Base-by-base conservation (phyloP, 1,139 yeast genomes). In the Blastobotrys proliferans region DNA sequence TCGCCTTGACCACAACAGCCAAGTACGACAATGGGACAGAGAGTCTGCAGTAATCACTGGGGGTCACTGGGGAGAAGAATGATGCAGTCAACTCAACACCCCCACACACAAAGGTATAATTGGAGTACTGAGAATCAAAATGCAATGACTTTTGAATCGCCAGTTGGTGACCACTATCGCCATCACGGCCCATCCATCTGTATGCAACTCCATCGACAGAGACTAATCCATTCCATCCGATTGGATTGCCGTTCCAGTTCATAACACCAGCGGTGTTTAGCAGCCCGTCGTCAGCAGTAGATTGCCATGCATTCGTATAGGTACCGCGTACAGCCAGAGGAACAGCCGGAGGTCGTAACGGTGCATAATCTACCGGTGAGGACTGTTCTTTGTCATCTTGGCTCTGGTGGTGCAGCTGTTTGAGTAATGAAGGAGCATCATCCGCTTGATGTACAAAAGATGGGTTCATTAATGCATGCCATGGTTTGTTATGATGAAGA, bases 261-360 rank as follows among this genome's bases (percentile, higher is more conserved):
- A 41, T 41, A 28, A 26, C 37, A 9, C 25, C 38, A n/a, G 22
- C 21, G 13, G 16, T 10, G 22, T 35, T 40, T 14, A 41, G 22
- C 17, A 37, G 21, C 8, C 22, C 22, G 6, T 24, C 40, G 13
- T 41, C 19, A 17, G 14, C 34, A 2, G 44, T 27, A 13, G 13
- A 31, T n/a, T 22, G 11, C 40, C 40, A 41, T 13, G 27, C 25
- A 24, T 26, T 31, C 10, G 40, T 31, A 33, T 41, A 41, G 1
- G 35, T 26, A 2, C 30, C 31, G 20, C 40, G 31, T 18, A 41
- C 44, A 4, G 44, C 40, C 28, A 41, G 32, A 13, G 44, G 44
- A 4, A 41, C n/a, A 2, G 44, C 44, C 2, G 44, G 44, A 3
- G 40, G 37, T 4, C 40, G 35, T 13, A 36, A 14, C 19, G 44